A percentile compares a stretch with the other conserved stretches of the same genome.
Conservation (phyloP, 495 filamentous ascomycete genomes). For the Neurospora tetraspora region DNA sequence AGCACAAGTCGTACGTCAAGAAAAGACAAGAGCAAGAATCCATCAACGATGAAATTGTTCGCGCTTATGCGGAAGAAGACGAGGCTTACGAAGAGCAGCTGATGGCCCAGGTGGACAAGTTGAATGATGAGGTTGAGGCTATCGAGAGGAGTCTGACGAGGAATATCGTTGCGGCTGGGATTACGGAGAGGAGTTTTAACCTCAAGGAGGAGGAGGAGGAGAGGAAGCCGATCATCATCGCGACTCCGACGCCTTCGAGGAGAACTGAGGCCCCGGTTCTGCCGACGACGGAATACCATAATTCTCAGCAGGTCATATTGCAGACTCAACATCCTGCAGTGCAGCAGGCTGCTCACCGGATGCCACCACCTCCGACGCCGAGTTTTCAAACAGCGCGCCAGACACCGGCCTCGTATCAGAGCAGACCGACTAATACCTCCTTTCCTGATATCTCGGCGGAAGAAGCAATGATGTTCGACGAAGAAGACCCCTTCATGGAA, state of each 20-base stretch:
- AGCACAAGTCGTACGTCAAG: slow-evolving; percentile 20
- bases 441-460: slow-evolving; percentile 22
- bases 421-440: background rate
- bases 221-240: slow-evolving; percentile 11
- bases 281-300: background rate
- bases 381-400: background rate
- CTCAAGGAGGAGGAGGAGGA: slow-evolving; percentile 19
- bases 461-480: slow-evolving; percentile 31
- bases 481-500: slow-evolving; percentile 24
- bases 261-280: background rate
- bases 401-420: background rate
- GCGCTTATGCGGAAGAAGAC: slow-evolving; percentile 27
- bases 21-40: slow-evolving; percentile 22
- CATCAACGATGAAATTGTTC: slow-evolving; percentile 24
- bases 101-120: slow-evolving; percentile 19
- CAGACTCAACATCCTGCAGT: slow-evolving; percentile 30
- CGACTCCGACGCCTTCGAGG: background rate
- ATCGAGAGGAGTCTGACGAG: slow-evolving; percentile 18
- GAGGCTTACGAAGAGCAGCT: slow-evolving; percentile 31
- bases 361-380: background rate
- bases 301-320: slow-evolving; percentile 29
- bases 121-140: slow-evolving; percentile 21
- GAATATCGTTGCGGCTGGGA: slow-evolving; percentile 23
- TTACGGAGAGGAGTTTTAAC: slow-evolving; percentile 19
- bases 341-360: background rate